Conservation (phyloP, 441 rosid genomes). For the Euphorbia celastroides region DNA sequence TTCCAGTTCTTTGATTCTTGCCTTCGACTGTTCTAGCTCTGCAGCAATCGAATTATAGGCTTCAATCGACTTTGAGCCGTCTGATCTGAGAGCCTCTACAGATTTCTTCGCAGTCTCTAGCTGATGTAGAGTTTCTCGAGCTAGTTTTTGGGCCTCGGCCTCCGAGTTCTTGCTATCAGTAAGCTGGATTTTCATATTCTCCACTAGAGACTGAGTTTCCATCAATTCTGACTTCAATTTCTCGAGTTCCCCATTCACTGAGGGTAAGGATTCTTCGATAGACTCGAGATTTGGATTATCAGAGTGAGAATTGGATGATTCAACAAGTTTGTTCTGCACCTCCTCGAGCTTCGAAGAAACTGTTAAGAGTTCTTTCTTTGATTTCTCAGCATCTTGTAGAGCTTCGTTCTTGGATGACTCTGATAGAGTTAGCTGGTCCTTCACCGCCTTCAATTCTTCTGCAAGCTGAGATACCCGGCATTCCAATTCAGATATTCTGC, state of each 20-base stretch:
- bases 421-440: slow-evolving; percentile 61
- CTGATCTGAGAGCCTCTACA: slow-evolving; percentile 53
- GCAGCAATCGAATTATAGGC: slow-evolving; percentile 40
- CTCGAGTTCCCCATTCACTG: slow-evolving; percentile 45
- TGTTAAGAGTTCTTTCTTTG: slow-evolving; percentile 45
- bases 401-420: slow-evolving; percentile 73
- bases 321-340: slow-evolving; percentile 55
- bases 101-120: slow-evolving; percentile 65
- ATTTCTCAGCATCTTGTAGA: slow-evolving; percentile 65
- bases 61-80: slow-evolving; percentile 51
- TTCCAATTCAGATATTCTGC: slow-evolving; percentile 63
- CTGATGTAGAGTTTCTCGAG: slow-evolving; percentile 50
- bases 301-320: slow-evolving; percentile 56
- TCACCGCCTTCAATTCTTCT: slow-evolving; percentile 79
- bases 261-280: too few species aligned
- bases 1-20: slow-evolving; percentile 49
- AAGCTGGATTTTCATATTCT: slow-evolving; percentile 59
- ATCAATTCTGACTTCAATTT: slow-evolving; percentile 52
- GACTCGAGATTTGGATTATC: too few species aligned
- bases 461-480: slow-evolving; percentile 67
- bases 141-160: slow-evolving; percentile 53
- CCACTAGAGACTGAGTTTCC: slow-evolving; percentile 57
- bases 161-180: slow-evolving; percentile 66
- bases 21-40: slow-evolving; percentile 54
- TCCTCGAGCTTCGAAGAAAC: slow-evolving; percentile 53